Evolutionary conservation across 306 rosid genomes (phyloP).

Genomic region (Cajanus cajan): DNA sequence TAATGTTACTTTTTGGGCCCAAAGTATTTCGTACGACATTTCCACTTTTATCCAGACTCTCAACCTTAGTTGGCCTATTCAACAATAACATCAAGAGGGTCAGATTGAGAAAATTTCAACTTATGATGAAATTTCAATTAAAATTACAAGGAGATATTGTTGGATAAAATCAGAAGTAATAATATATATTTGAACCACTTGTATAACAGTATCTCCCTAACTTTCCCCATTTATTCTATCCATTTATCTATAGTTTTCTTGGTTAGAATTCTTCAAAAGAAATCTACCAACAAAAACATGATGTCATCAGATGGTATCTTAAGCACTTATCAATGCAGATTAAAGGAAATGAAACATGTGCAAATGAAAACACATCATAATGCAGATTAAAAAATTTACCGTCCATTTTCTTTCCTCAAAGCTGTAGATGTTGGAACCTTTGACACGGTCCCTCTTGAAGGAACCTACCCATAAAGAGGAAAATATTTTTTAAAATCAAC

Average conservation of each 20-base stretch:
- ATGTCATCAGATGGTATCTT: slow-evolving; percentile 7
- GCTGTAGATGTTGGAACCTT: slow-evolving; percentile 52
- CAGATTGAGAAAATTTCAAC: slow-evolving; percentile 16
- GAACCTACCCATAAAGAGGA: slow-evolving; percentile 42
- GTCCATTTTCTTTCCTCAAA: slow-evolving; percentile 59
- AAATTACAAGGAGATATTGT: background rate
- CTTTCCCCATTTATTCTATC: slow-evolving; percentile 17
- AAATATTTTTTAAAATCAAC: slow-evolving; percentile 19
- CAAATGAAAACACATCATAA: slow-evolving; percentile 15
- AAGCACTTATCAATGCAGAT: background rate
- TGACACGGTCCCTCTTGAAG: slow-evolving; percentile 53
- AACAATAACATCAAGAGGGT: slow-evolving; percentile 23
- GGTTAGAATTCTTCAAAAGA: background rate
- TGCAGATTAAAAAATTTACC: slow-evolving; percentile 45
- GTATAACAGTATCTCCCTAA: background rate
- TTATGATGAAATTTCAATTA: background rate
- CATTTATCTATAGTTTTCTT: background rate
- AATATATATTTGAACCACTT: background rate
- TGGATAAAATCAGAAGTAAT: background rate
- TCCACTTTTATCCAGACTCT: slow-evolving; percentile 44
- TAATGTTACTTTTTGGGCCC: slow-evolving; percentile 48
- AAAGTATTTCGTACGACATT: slow-evolving; percentile 40
- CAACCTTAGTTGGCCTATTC: slow-evolving; percentile 58
- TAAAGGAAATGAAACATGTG: background rate
- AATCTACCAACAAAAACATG: slow-evolving; percentile 10